A percentile compares a stretch with the other conserved stretches of the same genome.
These are phyloP conservation scores for Chondrostereum purpureum DNA, from an alignment of 1,284 basidiomycete species.

Conservation along the genomic window DNA sequence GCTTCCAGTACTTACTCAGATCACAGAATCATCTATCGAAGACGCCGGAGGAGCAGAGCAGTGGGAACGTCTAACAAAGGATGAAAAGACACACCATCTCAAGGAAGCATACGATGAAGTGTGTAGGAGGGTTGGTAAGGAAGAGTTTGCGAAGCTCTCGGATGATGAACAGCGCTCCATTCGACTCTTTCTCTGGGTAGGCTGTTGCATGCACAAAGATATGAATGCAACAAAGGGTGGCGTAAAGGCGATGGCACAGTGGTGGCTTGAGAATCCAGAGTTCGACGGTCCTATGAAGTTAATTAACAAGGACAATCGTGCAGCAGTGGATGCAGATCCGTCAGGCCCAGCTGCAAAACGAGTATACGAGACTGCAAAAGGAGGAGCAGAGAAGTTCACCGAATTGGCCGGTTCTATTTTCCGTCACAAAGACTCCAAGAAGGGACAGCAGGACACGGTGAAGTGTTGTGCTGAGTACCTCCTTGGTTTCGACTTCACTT, in stretches of 20 bases:
- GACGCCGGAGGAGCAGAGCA: background rate
- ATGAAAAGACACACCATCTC: background rate
- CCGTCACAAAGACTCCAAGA: conserved; percentile 9
- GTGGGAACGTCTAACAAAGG: background rate
- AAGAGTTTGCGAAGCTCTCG: background rate
- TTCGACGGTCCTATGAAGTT: background rate
- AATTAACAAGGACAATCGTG: background rate
- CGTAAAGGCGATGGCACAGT: background rate
- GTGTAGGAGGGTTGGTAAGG: background rate
- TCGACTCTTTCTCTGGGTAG: background rate
- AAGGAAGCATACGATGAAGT: background rate
- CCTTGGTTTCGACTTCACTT: conserved; percentile 8
- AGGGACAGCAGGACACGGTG: conserved; percentile 8
- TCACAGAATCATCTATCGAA: background rate
- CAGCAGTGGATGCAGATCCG: background rate
- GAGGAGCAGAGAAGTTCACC: background rate
- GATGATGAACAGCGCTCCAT: background rate
- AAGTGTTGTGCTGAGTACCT: too few relatives aligned
- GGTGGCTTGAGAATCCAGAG: background rate
- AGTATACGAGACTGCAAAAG: background rate
- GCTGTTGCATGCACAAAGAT: conserved; percentile 1
- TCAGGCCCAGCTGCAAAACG: background rate
- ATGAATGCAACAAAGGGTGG: conserved; percentile 1
- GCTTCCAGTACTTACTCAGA: background rate
- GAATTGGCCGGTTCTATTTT: conserved; percentile 2